Conservation (phyloP, 2,329 filamentous ascomycete species). For the Westerdykella aurantiaca region DNA sequence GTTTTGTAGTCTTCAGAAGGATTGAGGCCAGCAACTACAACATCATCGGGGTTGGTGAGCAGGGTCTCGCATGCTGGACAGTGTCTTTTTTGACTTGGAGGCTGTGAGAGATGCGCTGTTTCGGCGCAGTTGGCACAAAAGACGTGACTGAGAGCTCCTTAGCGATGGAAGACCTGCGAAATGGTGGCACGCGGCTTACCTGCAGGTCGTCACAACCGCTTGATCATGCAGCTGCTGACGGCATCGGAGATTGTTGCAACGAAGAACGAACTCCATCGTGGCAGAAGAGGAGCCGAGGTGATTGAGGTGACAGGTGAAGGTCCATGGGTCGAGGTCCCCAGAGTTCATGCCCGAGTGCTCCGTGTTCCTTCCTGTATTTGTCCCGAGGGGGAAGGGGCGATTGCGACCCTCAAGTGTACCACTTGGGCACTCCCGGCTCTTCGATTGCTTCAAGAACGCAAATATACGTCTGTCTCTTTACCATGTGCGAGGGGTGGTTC, state of each 20-base stretch:
- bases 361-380: not conserved
- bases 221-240: slow-evolving; percentile 60
- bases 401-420: not conserved
- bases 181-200: slow-evolving; percentile 45
- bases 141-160: slow-evolving; percentile 59
- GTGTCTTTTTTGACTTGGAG: slow-evolving; percentile 47
- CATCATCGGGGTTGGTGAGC: slow-evolving; percentile 68
- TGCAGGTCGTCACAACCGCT: slow-evolving; percentile 85
- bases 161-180: slow-evolving; percentile 8
- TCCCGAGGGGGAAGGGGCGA: not conserved
- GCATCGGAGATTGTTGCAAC: slow-evolving; percentile 78
- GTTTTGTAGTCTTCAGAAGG: slow-evolving; percentile 88
- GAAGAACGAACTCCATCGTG: slow-evolving; percentile 66
- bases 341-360: too few relatives aligned
- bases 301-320: not conserved
- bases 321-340: too few relatives aligned
- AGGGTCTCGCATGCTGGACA: slow-evolving; percentile 73
- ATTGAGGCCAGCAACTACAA: slow-evolving; percentile 63
- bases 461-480: too few relatives aligned
- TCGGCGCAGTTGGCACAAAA: slow-evolving; percentile 75
- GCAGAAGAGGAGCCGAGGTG: not conserved
- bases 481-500: too few relatives aligned
- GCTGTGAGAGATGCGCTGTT: slow-evolving; percentile 54
- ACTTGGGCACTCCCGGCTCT: too few relatives aligned
- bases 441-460: too few relatives aligned